Percentiles rank a stretch among this genome's conserved stretches.
These are phyloP conservation scores for Botryosphaeria agaves DNA, from an alignment of 2,329 filamentous ascomycete genomes.

Conservation along the genomic window DNA sequence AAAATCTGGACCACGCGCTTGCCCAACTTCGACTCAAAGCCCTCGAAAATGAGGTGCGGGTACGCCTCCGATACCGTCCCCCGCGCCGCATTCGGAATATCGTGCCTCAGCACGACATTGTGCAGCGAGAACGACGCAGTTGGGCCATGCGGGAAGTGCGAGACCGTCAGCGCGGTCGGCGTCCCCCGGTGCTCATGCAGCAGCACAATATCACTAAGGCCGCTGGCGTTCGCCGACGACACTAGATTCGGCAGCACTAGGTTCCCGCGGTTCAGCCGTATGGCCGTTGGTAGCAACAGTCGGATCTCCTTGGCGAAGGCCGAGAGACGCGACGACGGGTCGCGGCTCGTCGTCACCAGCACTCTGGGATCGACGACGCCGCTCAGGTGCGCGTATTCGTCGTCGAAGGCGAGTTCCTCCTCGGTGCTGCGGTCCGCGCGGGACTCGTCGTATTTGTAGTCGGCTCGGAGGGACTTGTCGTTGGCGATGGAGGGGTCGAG, in stretches of 20 bases:
- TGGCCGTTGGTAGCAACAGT: conserved; percentile 65
- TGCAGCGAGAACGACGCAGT: conserved; percentile 78
- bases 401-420: conserved; percentile 59
- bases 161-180: conserved; percentile 75
- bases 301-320: conserved; percentile 88
- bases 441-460: conserved; percentile 90
- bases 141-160: conserved; percentile 75
- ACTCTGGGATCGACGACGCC: conserved; percentile 80
- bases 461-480: conserved; percentile 66
- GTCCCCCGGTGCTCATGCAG: conserved; percentile 87
- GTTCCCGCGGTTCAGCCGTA: conserved; percentile 83
- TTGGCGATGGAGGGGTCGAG: conserved; percentile 69
- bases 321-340: conserved; percentile 68
- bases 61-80: conserved; percentile 88
- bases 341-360: conserved; percentile 78
- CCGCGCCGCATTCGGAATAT: conserved; percentile 74
- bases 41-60: conserved; percentile 89
- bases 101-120: conserved; percentile 82
- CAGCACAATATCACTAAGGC: conserved; percentile 69
- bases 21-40: conserved; percentile 69
- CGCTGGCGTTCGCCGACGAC: conserved; percentile 59
- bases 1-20: conserved; percentile 73
- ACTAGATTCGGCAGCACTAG: conserved; percentile 76
- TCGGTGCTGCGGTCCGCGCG: conserved; percentile 47
- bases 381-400: conserved; percentile 83